phyloP scores from a whole-genome alignment of 169 alveolate genomes.

The Eimeria praecox region DNA sequence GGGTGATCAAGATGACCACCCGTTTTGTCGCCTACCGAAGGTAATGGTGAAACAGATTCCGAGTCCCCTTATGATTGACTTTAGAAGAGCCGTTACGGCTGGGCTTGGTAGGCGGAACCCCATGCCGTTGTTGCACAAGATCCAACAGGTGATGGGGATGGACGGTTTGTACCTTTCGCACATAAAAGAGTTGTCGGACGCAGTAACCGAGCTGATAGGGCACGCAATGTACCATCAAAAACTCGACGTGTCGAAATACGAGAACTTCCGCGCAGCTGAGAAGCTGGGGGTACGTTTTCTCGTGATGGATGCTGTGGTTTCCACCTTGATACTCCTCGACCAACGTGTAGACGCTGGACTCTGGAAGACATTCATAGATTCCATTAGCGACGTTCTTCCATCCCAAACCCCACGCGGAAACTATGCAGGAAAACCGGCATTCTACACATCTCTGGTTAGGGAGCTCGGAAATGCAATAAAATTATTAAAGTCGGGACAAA shows the following conservation, averaged over 20 bases:
- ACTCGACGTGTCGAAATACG: background rate
- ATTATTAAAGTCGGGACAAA: background rate
- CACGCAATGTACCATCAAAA: background rate
- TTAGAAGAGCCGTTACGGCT: background rate
- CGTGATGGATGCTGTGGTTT: background rate
- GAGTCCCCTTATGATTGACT: background rate
- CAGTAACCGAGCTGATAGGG: background rate
- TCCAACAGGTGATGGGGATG: background rate
- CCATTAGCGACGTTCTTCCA: background rate
- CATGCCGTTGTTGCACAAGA: background rate
- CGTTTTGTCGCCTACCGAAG: background rate
- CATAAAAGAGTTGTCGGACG: background rate
- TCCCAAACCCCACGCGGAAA: background rate
- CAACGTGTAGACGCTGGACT: background rate
- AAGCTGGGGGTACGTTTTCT: constrained; percentile 13
- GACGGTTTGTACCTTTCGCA: background rate
- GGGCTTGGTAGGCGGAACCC: background rate
- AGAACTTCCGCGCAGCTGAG: background rate
- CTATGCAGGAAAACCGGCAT: too few relatives aligned
- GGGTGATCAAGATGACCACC: background rate
- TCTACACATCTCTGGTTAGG: background rate
- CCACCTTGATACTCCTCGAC: background rate
- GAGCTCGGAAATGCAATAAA: background rate
- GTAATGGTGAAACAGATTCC: background rate
- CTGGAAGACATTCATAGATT: background rate